Evolutionary conservation across 805 yeast genomes (phyloP), one percentile per base, ranked within the genome.

Genomic region (Barnettozyma salicaria): DNA sequence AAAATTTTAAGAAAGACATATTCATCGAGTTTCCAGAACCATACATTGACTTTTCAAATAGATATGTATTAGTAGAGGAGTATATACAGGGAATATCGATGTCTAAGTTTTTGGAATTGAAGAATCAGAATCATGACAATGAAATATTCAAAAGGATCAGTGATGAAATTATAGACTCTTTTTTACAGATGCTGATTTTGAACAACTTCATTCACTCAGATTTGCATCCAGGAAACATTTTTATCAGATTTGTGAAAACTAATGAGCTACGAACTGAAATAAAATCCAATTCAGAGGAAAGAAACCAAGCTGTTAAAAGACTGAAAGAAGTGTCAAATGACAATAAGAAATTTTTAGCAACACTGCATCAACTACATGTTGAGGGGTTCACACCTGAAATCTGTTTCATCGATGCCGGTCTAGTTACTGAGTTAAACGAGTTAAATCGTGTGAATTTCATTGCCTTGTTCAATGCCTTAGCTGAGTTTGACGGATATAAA

Each of bases 151-250:
- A 78, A 47, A 78, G 74, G 50, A 67, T 80, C 20, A 79, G 88
- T 52, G 88, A 84, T 52, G 81, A 82, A 44, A 84, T 95, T 7
- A 74, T 92, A 18, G 95, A 92, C 56, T 84, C 97, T 4, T 92
- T 92, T 50, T 65, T 92, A 45, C 83, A 88, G 51, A 92, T 92
- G 99, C 67, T 92, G 44, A 81, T 92, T 35, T 61, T 90, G 37
- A 95, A 92, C 62, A 89, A 92, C 58, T 92, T 92, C 59, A 86
- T 89, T 30, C 99, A 92, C 58, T 90, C 97, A 0, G 99, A 92
- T 62, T 67, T 92, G 41, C 99, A 92, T 49, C 97, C 98, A 0
- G 99, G 99, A 4, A 92, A 92, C 58, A 85, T 92, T 53, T 75
- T 88, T 67, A 74, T 86, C 7, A 63, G 86, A 32, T 78, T 84